phyloP scores from a whole-genome alignment of 2,329 filamentous ascomycete species.

The Fusarium brevicatenulatum region DNA sequence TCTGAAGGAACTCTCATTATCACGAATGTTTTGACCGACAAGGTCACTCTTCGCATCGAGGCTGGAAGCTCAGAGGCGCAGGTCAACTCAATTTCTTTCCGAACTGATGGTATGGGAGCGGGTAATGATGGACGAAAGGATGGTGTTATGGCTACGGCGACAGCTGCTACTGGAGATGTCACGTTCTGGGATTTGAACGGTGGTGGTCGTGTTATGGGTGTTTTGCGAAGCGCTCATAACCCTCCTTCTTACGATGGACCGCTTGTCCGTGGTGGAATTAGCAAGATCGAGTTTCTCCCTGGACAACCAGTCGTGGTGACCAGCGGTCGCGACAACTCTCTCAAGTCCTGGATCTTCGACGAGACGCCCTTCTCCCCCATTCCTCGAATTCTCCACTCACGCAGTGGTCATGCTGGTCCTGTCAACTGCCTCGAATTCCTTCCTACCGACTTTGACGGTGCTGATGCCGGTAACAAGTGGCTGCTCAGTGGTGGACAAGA shows the following conservation, averaged over 20 bases:
- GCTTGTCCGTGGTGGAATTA: constrained; percentile 79
- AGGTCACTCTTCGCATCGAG: constrained; percentile 74
- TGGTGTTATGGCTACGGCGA: constrained; percentile 94
- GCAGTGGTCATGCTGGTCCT: constrained; percentile 89
- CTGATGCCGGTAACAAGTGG: constrained; percentile 92
- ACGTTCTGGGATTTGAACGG: constrained; percentile 97
- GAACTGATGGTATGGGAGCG: constrained; percentile 88
- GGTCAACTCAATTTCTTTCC: constrained; percentile 87
- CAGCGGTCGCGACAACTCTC: constrained; percentile 89
- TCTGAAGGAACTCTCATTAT: constrained; percentile 81
- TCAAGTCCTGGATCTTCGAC: constrained; percentile 98
- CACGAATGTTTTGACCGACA: constrained; percentile 84
- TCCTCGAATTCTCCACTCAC: constrained; percentile 84
- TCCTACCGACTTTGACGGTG: constrained; percentile 87
- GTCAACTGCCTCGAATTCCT: constrained; percentile 86
- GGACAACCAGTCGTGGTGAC: constrained; percentile 92
- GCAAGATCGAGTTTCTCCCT: constrained; percentile 86
- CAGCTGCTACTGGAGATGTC: constrained; percentile 81
- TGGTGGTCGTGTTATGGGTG: constrained; percentile 85
- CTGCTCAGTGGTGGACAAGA: constrained; percentile 89
- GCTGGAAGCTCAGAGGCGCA: constrained; percentile 71
- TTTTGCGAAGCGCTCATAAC: constrained; percentile 88
- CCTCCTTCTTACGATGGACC: constrained; percentile 68
- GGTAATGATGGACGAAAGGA: constrained; percentile 85
- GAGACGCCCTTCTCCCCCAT: constrained; percentile 88